These are phyloP conservation scores for Lentinus polychrous DNA, from an alignment of 1,284 basidiomycete species.

Conservation along the genomic window DNA sequence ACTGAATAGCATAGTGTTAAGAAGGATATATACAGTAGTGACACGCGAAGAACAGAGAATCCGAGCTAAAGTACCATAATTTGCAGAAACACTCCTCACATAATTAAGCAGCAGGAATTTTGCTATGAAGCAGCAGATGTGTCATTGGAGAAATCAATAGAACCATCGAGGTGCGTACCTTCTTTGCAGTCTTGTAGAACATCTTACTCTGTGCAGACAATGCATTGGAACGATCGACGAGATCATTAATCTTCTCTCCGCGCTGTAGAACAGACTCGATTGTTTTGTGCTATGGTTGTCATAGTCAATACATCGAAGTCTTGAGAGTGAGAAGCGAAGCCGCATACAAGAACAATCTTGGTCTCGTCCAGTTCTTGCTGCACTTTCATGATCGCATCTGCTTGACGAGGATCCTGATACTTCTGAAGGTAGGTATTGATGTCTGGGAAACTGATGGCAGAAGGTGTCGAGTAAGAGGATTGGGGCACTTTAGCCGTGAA, in stretches of 20 bases:
- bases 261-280: constrained; percentile 96
- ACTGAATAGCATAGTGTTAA: too few relatives aligned
- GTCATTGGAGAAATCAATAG: neutral
- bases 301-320: neutral
- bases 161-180: constrained; percentile 32
- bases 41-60: neutral
- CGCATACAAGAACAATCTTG: constrained; percentile 88
- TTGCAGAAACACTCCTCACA: constrained; percentile 22
- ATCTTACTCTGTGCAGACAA: constrained; percentile 90
- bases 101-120: constrained; percentile 60
- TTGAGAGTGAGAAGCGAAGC: neutral
- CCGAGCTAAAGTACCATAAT: neutral
- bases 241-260: constrained; percentile 95
- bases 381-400: constrained; percentile 98
- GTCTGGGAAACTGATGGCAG: constrained; percentile 63
- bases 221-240: constrained; percentile 92
- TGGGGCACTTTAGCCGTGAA: constrained; percentile 78
- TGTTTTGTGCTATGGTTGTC: constrained; percentile 81
- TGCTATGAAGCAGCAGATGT: constrained; percentile 35
- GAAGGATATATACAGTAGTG: neutral
- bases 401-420: constrained; percentile 98
- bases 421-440: constrained; percentile 80
- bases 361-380: constrained; percentile 99
- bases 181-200: constrained; percentile 80
- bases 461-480: constrained; percentile 55